phyloP scores from a whole-genome alignment of 2,329 filamentous ascomycete species.

The Exophiala phaeomuriformis region DNA sequence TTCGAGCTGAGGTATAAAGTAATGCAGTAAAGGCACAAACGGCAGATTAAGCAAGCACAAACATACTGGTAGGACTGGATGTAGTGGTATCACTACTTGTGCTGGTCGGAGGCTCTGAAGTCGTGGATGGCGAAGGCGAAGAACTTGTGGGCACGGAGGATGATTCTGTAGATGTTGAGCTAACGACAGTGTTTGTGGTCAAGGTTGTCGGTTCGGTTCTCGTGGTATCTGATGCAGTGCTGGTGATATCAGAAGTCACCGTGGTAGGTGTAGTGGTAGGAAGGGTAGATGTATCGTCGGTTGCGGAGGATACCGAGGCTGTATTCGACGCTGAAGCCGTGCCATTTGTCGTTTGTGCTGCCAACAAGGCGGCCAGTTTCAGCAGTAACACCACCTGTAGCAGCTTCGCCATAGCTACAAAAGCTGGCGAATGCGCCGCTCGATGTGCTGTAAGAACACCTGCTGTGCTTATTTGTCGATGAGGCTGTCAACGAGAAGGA shows the following conservation, averaged over 20 bases:
- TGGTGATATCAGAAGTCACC: conserved; percentile 2
- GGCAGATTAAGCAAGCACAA: conserved; percentile 1
- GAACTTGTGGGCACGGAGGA: neutral
- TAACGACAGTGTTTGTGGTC: neutral
- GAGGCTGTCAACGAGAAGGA: conserved; percentile 14
- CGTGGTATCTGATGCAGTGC: neutral
- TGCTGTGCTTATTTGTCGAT: neutral
- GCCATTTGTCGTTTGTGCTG: neutral
- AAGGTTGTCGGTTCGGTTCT: conserved; percentile 1
- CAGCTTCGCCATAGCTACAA: conserved; percentile 12
- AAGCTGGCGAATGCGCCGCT: conserved; percentile 10
- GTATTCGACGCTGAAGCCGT: neutral
- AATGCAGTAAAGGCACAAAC: conserved; percentile 1
- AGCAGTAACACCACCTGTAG: conserved; percentile 6
- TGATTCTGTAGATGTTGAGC: conserved; percentile 1
- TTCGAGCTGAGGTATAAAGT: conserved; percentile 1
- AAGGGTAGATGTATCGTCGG: conserved; percentile 1
- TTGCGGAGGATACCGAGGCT: neutral
- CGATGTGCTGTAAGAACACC: neutral
- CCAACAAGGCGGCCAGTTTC: conserved; percentile 4
- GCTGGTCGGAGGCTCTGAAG: neutral
- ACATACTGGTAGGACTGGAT: conserved; percentile 14
- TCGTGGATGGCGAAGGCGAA: neutral
- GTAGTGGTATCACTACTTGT: neutral
- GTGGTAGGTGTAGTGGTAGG: conserved; percentile 1